Conservation (phyloP, 176 grass and related monocot genomes). For the Urochloa ruziziensis region DNA sequence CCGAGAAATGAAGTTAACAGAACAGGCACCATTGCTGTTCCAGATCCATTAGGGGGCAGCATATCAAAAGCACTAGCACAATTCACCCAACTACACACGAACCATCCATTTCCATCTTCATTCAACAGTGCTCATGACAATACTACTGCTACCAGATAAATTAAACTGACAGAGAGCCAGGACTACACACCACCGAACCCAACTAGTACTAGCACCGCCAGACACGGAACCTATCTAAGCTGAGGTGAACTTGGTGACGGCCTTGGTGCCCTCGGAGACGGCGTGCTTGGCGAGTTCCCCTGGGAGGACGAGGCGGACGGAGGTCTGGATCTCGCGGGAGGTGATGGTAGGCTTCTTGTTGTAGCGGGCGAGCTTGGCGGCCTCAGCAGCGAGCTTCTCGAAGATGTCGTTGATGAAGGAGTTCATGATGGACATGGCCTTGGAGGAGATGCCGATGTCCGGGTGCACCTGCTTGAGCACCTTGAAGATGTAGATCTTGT, state of each 20-base stretch:
- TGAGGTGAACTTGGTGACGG: conserved; percentile 29
- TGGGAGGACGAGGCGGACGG: conserved; percentile 34
- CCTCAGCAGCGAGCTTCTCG: conserved; percentile 54
- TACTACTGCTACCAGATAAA: not conserved
- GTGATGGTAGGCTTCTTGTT: conserved; percentile 59
- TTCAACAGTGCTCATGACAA: not conserved
- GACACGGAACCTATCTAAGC: conserved; percentile 3
- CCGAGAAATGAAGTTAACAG: not conserved
- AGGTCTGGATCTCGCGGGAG: conserved; percentile 46
- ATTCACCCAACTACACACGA: not conserved
- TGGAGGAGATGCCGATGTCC: conserved; percentile 35
- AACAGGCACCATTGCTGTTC: not conserved
- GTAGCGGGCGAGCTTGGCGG: conserved; percentile 34
- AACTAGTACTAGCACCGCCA: not conserved
- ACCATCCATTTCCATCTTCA: not conserved
- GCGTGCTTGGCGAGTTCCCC: conserved; percentile 44
- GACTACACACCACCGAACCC: not conserved
- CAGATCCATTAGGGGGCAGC: not conserved
- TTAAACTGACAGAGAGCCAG: not conserved
- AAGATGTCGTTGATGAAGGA: conserved; percentile 73
- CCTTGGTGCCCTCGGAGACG: conserved; percentile 40
- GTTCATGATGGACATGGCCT: conserved; percentile 65
- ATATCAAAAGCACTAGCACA: not conserved
- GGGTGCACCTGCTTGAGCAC: conserved; percentile 39
- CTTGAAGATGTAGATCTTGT: conserved; percentile 42